A percentile compares a stretch with the other conserved stretches of the same genome.
These are phyloP conservation scores for Aspergillus tanneri DNA, from an alignment of 2,329 filamentous ascomycete genomes.

Conservation along the genomic window DNA sequence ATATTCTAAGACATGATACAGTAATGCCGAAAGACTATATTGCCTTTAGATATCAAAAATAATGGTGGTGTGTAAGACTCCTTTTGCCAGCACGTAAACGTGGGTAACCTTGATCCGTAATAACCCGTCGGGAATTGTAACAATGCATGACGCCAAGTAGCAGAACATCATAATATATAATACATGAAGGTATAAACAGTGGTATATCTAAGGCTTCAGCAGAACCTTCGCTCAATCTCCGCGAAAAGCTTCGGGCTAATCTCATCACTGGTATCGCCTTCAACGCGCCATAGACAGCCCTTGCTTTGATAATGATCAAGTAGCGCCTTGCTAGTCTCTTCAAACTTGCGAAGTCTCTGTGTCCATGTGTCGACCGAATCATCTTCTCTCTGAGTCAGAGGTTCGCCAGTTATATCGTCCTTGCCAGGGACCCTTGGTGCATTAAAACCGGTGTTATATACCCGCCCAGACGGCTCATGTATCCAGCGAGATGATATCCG, in stretches of 20 bases:
- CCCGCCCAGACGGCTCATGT: conserved; percentile 82
- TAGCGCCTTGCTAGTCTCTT: conserved; percentile 79
- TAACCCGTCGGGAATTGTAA: conserved; percentile 5
- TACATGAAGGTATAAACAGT: conserved; percentile 17
- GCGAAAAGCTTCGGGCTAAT: conserved; percentile 85
- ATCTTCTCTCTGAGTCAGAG: conserved; percentile 76
- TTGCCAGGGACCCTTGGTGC: conserved; percentile 74
- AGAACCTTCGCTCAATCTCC: conserved; percentile 79
- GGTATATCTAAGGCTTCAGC: conserved; percentile 22
- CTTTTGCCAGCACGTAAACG: background rate
- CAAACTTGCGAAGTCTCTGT: conserved; percentile 75
- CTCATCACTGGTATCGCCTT: conserved; percentile 88
- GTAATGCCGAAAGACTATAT: background rate
- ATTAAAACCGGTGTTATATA: conserved; percentile 95
- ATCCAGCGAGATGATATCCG: conserved; percentile 92
- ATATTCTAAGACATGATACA: conserved; percentile 5
- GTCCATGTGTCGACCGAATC: conserved; percentile 86
- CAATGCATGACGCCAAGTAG: conserved; percentile 13
- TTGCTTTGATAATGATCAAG: conserved; percentile 84
- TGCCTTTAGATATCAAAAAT: background rate
- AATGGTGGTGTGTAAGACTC: background rate
- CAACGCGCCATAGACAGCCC: conserved; percentile 81
- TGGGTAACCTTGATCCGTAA: conserved; percentile 1
- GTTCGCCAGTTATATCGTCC: conserved; percentile 90
- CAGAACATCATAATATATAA: conserved; percentile 18